Evolutionary conservation across 2,329 filamentous ascomycete species (phyloP), one percentile per base, ranked within the genome.

Genomic region (Tolypocladium amazonense): DNA sequence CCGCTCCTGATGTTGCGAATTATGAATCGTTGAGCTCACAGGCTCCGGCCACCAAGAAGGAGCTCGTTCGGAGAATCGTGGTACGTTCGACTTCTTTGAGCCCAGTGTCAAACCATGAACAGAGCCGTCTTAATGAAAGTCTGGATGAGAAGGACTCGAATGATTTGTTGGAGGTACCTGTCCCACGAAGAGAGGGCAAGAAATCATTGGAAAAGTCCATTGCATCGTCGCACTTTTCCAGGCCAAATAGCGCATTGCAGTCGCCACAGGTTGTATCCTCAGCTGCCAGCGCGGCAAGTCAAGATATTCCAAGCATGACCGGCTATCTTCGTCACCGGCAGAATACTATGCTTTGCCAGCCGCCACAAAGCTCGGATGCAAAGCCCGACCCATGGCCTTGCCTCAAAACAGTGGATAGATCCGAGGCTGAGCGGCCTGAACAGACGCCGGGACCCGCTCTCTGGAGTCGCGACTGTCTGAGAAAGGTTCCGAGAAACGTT

Each of bases 341-440:
- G 30, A 58, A 59, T 45, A 64, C 63, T 27, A 38, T 58, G 12
- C 56, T 64, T 23, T 65, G 62, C 43, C n/a, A 54, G 14, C 56
- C 45, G 18, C 18, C 61, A 11, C 57, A 55, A 20, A 56, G 47
- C 20, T 27, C 43, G 6, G 37, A 55, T 30, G 0, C 37, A n/a
- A 35, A 56, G 33, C 53, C 61, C 20, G 64, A 65, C 18, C 41
- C 60, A 14, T 64, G 64, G 64, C 64, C 62, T 8, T 30, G 27
- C 27, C 58, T 65, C 20, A 56, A 55, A 33, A 61, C 35, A 43
- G 61, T 64, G 8, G 56, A 35, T 27, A 25, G 8, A 38, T 27
- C 38, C 5, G 39, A 30, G 23, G n/a, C n/a, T 4, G 33, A 56
- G 37, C 39, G 33, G 33, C 41, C 33, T 6, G 15, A 23, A 12